Base-by-base conservation (phyloP, 2,329 filamentous ascomycete species). In the Hyphodiscus sp. region DNA sequence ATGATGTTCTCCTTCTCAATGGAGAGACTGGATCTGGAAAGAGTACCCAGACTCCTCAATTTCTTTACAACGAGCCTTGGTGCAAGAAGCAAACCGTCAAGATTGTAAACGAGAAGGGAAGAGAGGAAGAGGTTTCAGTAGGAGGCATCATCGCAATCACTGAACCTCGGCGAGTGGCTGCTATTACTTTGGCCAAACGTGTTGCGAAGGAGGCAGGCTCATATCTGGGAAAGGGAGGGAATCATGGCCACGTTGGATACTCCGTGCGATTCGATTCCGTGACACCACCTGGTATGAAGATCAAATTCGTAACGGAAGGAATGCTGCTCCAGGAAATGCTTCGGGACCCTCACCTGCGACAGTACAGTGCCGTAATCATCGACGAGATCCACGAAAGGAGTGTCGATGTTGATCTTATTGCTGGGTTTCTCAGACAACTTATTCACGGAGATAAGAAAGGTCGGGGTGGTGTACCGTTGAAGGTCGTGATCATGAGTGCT, bases 361-460 rank as follows among this genome's bases (percentile, higher is more conserved):
- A 89, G 66, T 99, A 99, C 68, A 95, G 90, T 64, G 91, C 87
- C 2, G 79, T 99, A 0, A 79, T 99, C 18, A 89, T 99, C 8
- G 94, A 99, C 70, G 94, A 99, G 70, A 94, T 99, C 13, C 94
- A 99, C 73, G 94, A 99, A 73, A 80, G 94, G 62, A 95, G 91
- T 61, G 82, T 97, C 20, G 95, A 97, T 67, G 92, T 96, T 8
- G 94, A 99, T 72, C 73, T 99, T 23, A 77, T 96, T 10, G 76
- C 95, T 23, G 94, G 94, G 0, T 97, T 99, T 60, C 68, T 99
- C 57, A 89, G 89, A 66, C 86, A 87, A 56, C 80, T 97, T 46
- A 73, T 94, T 1, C 74, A 76, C 0, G 75, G 79, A 2, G 76
- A 83, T 52, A 79, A 81, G 41, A 75, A 80, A 45, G 83, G 83